Base-by-base conservation (phyloP, 1,284 basidiomycete genomes). In the Albatrellus sp. region DNA sequence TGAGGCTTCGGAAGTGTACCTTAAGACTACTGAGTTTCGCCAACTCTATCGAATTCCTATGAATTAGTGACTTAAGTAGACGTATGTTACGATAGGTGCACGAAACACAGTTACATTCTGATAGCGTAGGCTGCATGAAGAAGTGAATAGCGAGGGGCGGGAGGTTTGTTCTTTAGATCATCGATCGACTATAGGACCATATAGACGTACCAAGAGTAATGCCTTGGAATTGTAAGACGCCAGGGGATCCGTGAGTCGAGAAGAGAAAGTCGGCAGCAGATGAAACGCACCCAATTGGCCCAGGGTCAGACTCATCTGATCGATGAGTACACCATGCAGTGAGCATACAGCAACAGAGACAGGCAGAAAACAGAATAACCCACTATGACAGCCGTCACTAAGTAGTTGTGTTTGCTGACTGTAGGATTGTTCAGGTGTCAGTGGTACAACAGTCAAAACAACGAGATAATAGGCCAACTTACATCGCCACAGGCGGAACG, bases 331-430 rank as follows among this genome's bases (percentile, higher is more conserved):
- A n/a, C n/a, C n/a, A n/a, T n/a, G n/a, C n/a, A n/a, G n/a, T n/a
- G n/a, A n/a, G n/a, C n/a, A n/a, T n/a, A n/a, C n/a, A n/a, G n/a
- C n/a, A n/a, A n/a, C n/a, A n/a, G n/a, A n/a, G n/a, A n/a, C n/a
- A n/a, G n/a, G n/a, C n/a, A n/a, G n/a, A n/a, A 13, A 34, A 38
- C 8, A 46, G 45, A 19, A 46, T 4, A 33, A 61, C 79, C 55
- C 46, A 82, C 80, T 46, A 83, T 69, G 37, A 72, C 43, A 1
- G 59, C 66, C 0, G 76, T n/a, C n/a, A n/a, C n/a, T n/a, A n/a
- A n/a, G n/a, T n/a, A n/a, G n/a, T n/a, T n/a, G n/a, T n/a, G n/a
- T 77, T 19, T n/a, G n/a, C n/a, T n/a, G n/a, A n/a, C n/a, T n/a
- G n/a, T n/a, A n/a, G n/a, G n/a, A n/a, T n/a, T n/a, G n/a, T n/a